Conservation (phyloP, 805 yeast species). For the Lipomyces yamanashiensis region DNA sequence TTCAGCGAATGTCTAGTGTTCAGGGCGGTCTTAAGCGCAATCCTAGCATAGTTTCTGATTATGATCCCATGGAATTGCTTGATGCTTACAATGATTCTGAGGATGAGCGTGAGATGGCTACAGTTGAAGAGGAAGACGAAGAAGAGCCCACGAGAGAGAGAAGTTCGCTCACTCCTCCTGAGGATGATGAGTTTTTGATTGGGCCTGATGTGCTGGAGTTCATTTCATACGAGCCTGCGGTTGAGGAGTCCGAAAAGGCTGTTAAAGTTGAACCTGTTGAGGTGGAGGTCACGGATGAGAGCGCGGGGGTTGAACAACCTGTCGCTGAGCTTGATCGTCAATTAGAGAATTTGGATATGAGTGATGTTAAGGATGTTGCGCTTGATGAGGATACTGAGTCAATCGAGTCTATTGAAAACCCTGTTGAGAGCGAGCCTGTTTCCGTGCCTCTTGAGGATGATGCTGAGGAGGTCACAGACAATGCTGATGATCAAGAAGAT, state of each 20-base stretch:
- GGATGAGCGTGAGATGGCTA: conserved; percentile 5
- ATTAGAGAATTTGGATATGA: neutral
- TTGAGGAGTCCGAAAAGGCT: neutral
- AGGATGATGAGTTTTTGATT: neutral
- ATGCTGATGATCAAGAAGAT: conserved; percentile 1
- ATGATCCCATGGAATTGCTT: conserved; percentile 21
- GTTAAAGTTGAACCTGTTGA: neutral
- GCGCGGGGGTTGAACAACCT: neutral
- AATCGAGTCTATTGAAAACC: neutral
- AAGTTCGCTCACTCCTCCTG: neutral
- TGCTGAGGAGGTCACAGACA: neutral
- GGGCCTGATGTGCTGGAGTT: conserved; percentile 1
- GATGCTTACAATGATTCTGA: conserved; percentile 15
- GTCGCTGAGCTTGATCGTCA: neutral
- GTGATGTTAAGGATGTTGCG: neutral
- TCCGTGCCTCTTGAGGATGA: neutral
- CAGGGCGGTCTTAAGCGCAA: neutral
- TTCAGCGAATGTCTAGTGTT: neutral
- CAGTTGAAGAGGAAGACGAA: conserved; percentile 7
- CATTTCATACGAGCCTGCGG: conserved; percentile 2
- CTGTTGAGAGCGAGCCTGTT: neutral
- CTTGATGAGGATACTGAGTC: neutral
- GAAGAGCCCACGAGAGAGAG: neutral
- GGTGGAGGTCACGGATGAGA: neutral
- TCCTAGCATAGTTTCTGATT: conserved; percentile 8